Evolutionary conservation across 768 basidiomycete genomes (phyloP).

Genomic region (Clitopilus passeckerianus): DNA sequence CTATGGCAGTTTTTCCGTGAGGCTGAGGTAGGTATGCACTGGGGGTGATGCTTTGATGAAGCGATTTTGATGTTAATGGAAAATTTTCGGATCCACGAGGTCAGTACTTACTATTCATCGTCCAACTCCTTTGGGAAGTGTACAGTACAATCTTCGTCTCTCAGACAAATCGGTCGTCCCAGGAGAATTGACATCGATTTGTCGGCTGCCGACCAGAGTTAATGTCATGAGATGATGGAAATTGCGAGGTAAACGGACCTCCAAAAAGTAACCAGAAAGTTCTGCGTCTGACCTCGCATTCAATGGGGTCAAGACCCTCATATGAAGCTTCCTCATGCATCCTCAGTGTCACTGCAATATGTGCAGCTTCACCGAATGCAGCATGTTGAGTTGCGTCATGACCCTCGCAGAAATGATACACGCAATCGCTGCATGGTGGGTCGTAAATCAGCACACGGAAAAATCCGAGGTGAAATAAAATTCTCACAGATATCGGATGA

Average conservation of each 20-base stretch:
- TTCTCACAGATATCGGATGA: conserved; percentile 84
- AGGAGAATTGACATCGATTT: conserved; percentile 86
- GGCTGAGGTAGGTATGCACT: conserved; percentile 83
- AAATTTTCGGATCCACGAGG: conserved; percentile 22
- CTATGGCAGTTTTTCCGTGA: conserved; percentile 77
- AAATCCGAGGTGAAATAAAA: neutral
- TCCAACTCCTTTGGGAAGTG: conserved; percentile 87
- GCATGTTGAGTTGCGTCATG: conserved; percentile 86
- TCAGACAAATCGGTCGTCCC: conserved; percentile 78
- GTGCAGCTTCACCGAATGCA: conserved; percentile 81
- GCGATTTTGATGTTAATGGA: conserved; percentile 15
- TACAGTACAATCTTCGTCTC: conserved; percentile 88
- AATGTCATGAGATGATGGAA: conserved; percentile 4
- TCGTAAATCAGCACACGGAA: conserved; percentile 3
- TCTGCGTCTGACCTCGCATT: conserved; percentile 81
- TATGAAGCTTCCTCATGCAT: conserved; percentile 88
- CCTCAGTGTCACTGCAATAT: conserved; percentile 75
- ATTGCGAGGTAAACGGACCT: conserved; percentile 40
- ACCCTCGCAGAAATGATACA: conserved; percentile 87
- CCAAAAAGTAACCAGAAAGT: conserved; percentile 90
- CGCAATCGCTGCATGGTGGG: conserved; percentile 52
- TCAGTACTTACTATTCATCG: conserved; percentile 74
- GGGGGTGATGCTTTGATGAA: conserved; percentile 64
- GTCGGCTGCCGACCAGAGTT: conserved; percentile 50
- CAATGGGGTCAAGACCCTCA: conserved; percentile 78